phyloP scores from a whole-genome alignment of 1,284 basidiomycete genomes.

The Jaminaea rosea region DNA sequence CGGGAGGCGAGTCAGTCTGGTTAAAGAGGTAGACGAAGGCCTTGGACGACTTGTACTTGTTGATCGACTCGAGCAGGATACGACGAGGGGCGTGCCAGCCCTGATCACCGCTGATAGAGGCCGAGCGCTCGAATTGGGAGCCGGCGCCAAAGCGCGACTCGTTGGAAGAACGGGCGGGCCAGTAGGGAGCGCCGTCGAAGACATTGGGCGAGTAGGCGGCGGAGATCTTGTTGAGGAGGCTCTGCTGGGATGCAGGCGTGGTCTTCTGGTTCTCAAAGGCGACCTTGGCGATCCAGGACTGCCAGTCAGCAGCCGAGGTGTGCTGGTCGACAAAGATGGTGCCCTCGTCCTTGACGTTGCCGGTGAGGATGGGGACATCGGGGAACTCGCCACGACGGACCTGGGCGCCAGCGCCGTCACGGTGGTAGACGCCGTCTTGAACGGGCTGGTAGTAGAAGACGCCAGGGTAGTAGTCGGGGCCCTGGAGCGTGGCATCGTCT shows the following conservation, averaged over 20 bases:
- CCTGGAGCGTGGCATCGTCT: too few relatives aligned
- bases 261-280: constrained; percentile 3
- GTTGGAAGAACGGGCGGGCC: neutral
- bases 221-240: neutral
- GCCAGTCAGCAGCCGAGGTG: neutral
- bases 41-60: too few relatives aligned
- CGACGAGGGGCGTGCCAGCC: constrained; percentile 9
- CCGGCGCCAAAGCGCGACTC: constrained; percentile 7
- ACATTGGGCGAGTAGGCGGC: constrained; percentile 9
- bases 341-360: constrained; percentile 11
- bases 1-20: neutral
- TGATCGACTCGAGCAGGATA: too few relatives aligned
- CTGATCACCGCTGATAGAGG: constrained; percentile 10
- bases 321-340: constrained; percentile 7
- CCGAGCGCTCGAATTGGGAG: constrained; percentile 11
- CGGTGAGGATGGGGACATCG: constrained; percentile 7
- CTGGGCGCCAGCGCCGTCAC: constrained; percentile 1
- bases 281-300: constrained; percentile 4
- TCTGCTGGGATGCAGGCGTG: neutral
- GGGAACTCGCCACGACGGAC: too few relatives aligned
- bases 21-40: neutral
- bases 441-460: constrained; percentile 6
- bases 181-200: constrained; percentile 4
- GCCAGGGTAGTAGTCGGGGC: constrained; percentile 3
- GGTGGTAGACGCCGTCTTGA: constrained; percentile 6